Evolutionary conservation across 257 asterid genomes (phyloP), one percentile per base, ranked within the genome.

Genomic region (Voacanga thouarsii): DNA sequence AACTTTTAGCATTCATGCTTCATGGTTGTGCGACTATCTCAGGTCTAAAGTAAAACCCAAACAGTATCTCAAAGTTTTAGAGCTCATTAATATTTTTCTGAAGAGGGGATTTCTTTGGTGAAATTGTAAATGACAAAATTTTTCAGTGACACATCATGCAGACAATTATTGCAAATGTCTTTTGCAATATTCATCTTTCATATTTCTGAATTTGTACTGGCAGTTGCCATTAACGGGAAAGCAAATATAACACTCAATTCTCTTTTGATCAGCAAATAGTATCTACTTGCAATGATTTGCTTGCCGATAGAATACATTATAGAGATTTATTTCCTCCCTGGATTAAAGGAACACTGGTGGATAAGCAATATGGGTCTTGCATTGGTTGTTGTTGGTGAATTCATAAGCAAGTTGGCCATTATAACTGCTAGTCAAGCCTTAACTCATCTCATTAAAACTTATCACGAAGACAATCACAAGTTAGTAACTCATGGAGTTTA

Each of bases 391-490:
- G 33, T 89, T 2, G 99, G 98, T 0, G 99, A 95, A 89, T 50
- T 85, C 43, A 89, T 95, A n/a, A 80, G 97, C 50, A 95, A 93
- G 81, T 43, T 84, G 77, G 99, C 99, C 49, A 93, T 95, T 80
- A 57, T 93, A 64, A 93, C 99, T 43, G 97, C 98, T 21, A 97
- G 99, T 28, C 87, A 84, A 71, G 87, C 98, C 73, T 93, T 95
- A 83, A 91, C 93, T 78, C 98, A 92, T 84, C 90, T 92, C 49
- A 92, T 94, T 44, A 92, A 82, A 88, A 75, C 81, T 77, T 57
- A 79, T 71, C 97, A 82, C 9, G 93, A 91, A 75, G 97, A 95
- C 45, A 83, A 85, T 80, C 99, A 93, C 78, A 81, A 72, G 23
- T 83, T 95, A 90, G 85, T 95, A n/a, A 95, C 91, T 5, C 83